Conservation (phyloP, 805 yeast genomes). For the Yarrowia bubula region DNA sequence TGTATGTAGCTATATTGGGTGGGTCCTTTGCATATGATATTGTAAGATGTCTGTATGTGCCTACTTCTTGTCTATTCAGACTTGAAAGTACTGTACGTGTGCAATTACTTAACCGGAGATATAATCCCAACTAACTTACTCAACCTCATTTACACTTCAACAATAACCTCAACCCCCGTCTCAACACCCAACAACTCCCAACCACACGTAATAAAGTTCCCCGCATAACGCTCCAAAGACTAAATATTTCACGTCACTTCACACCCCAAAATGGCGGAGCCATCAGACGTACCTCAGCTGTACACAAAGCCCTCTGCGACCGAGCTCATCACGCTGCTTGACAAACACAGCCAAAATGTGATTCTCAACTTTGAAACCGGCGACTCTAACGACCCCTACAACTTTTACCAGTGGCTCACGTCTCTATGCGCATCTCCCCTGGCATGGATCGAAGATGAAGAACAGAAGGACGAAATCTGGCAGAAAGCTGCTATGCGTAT, state of each 20-base stretch:
- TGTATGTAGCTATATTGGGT: no score
- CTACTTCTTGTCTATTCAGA: no score
- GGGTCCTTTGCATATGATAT: no score
- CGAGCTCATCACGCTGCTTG: slow-evolving; percentile 5
- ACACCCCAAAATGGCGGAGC: neutral
- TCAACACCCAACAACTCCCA: neutral
- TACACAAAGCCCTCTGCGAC: slow-evolving; percentile 4
- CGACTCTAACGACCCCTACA: slow-evolving; percentile 17
- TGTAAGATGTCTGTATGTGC: no score
- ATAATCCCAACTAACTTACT: no score
- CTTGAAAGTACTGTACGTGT: no score
- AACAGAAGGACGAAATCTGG: slow-evolving; percentile 43
- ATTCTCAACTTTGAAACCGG: slow-evolving; percentile 9
- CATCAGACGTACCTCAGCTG: slow-evolving; percentile 1
- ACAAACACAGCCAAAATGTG: slow-evolving; percentile 5
- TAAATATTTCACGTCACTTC: neutral
- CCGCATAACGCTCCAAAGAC: neutral
- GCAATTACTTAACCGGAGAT: no score
- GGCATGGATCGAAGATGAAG: slow-evolving; percentile 45
- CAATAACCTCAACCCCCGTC: no score
- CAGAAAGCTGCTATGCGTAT: slow-evolving; percentile 62
- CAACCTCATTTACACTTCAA: no score
- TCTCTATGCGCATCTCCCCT: slow-evolving; percentile 40
- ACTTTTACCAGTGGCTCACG: slow-evolving; percentile 39
- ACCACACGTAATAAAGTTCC: neutral